Conservation (phyloP, 768 basidiomycete species). For the Russula olivacea region DNA sequence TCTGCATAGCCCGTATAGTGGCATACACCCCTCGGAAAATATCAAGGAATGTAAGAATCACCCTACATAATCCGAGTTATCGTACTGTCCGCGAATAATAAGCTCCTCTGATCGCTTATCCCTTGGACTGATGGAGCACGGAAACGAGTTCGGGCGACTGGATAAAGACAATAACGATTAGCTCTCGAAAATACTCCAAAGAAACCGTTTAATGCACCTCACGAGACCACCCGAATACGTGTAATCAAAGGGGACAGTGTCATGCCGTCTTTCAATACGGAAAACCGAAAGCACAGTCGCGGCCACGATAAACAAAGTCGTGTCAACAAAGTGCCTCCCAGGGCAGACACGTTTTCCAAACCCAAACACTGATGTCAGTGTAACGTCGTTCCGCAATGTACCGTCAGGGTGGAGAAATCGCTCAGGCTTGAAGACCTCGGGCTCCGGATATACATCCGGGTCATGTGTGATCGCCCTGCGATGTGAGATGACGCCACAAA, state of each 20-base stretch:
- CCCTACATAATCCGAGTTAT: not conserved
- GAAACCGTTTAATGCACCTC: not conserved
- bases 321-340: constrained; percentile 13
- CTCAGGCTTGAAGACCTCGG: constrained; percentile 5
- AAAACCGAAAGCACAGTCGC: constrained; percentile 5
- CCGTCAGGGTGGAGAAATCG: not conserved
- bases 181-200: not conserved
- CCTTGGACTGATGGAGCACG: constrained; percentile 8
- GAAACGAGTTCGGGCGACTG: not conserved
- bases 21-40: not conserved
- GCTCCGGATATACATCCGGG: constrained; percentile 14
- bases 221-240: not conserved
- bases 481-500: not conserved
- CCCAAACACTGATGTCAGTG: not conserved
- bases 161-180: not conserved
- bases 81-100: not conserved
- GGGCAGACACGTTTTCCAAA: constrained; percentile 13
- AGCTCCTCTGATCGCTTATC: constrained; percentile 3
- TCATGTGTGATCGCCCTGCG: constrained; percentile 10
- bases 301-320: constrained; percentile 6
- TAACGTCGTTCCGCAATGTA: not conserved
- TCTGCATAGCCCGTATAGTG: no score
- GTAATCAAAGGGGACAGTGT: not conserved
- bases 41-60: not conserved
- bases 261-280: not conserved